Conservation (phyloP, 257 asterid genomes). For the Solanum clarkiae region DNA sequence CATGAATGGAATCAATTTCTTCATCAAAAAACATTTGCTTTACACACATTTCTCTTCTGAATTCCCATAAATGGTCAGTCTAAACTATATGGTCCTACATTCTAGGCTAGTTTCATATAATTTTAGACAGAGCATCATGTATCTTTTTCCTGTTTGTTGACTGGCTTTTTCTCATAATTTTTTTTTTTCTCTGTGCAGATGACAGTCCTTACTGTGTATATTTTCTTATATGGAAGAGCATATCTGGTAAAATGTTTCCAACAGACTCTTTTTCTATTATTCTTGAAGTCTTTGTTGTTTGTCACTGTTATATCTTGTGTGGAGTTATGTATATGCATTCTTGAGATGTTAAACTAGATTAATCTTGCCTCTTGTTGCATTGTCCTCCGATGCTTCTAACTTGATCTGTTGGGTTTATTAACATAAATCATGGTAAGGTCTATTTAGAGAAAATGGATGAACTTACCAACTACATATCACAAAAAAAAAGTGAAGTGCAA, state of each 20-base stretch:
- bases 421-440: not conserved
- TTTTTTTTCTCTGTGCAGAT: conserved; percentile 46
- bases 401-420: not conserved
- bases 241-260: conserved; percentile 59
- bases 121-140: not conserved
- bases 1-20: too few relatives aligned
- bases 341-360: not conserved
- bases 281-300: not conserved
- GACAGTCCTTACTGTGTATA: conserved; percentile 91
- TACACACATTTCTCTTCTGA: not conserved
- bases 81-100: not conserved
- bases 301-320: not conserved
- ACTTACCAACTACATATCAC: not conserved
- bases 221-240: conserved; percentile 88
- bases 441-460: not conserved
- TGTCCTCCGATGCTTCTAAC: not conserved
- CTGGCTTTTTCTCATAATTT: not conserved
- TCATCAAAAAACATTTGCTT: not conserved
- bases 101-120: not conserved
- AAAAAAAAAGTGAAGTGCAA: not conserved
- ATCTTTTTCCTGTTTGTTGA: not conserved
- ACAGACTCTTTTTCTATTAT: conserved; percentile 6
- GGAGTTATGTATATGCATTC: not conserved
- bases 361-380: not conserved
- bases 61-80: not conserved